phyloP scores from a whole-genome alignment of 2,329 filamentous ascomycete genomes.

The Ascochyta koolunga region DNA sequence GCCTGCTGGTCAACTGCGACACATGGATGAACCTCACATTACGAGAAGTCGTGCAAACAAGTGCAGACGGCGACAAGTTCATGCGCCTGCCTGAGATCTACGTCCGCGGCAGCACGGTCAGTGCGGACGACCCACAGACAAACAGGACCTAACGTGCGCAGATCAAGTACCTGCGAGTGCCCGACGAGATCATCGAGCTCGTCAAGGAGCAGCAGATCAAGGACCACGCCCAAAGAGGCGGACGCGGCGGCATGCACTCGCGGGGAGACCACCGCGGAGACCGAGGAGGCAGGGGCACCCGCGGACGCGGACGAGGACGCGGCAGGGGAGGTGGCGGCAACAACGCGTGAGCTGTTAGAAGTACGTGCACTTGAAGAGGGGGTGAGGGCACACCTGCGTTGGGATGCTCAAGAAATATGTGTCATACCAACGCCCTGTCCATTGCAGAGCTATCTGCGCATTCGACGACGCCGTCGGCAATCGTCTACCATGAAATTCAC shows the following conservation, averaged over 20 bases:
- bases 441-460: not conserved
- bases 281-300: conserved; percentile 57
- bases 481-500: not conserved
- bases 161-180: conserved; percentile 98
- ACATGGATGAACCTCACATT: conserved; percentile 99
- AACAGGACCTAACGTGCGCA: conserved; percentile 47
- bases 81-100: conserved; percentile 92
- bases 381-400: not conserved
- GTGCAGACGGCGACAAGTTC: conserved; percentile 92
- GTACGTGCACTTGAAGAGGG: not conserved
- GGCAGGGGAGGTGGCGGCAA: conserved; percentile 62
- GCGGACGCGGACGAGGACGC: conserved; percentile 59
- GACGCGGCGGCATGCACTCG: conserved; percentile 67
- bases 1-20: conserved; percentile 94
- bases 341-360: conserved; percentile 22
- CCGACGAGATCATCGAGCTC: conserved; percentile 93
- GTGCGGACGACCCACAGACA: conserved; percentile 49
- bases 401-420: too few species aligned
- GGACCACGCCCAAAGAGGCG: conserved; percentile 64
- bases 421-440: too few species aligned
- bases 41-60: conserved; percentile 96
- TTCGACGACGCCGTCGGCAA: not conserved
- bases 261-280: conserved; percentile 61
- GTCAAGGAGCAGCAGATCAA: conserved; percentile 91
- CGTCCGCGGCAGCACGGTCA: conserved; percentile 94